Evolutionary conservation across 2,329 filamentous ascomycete genomes (phyloP), one percentile per base, ranked within the genome.

Genomic region (Trichophyton simii): DNA sequence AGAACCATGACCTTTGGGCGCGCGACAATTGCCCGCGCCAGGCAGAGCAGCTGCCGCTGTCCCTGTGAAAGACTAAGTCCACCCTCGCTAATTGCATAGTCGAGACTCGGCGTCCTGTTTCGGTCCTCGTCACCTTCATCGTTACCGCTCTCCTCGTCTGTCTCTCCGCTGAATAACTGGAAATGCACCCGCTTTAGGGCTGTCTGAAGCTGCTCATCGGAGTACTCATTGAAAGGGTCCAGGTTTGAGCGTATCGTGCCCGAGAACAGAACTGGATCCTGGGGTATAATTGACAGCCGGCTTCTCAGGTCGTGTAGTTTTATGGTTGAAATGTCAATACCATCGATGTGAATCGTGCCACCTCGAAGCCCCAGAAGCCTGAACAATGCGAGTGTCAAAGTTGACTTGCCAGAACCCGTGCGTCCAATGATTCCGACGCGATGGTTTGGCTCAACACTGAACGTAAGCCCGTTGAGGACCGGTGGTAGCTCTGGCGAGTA

Each of bases 131-230:
- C 41, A 36, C 5, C 58, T 31, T 50, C 41, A 1, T 59, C 42
- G 22, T 59, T 18, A 22, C n/a, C n/a, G 11, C 41, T 31, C 13
- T 59, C 55, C 13, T 22, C 55, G 15, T 58, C 58, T 31, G 36
- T 50, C 6, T 59, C 58, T 9, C 36, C 34, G 15, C 36, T 18
- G 28, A 44, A 58, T 41, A 38, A 28, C 4, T 28, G 44, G 34
- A 60, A 55, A 36, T 60, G 59, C 9, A 60, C 59, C 52, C 59
- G 44, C 4, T 11, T 42, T 11, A 96, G 80, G 63, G 94, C 91
- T 71, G 88, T 95, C 92, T 94, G 97, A 31, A 99, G 80, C 72
- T 97, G 92, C 4, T 91, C 95, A 74, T 99, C 94, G 73, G 96
- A 92, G 70, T 96, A 91, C 59, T 95, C 89, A 72, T 95, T 88